These are phyloP conservation scores for Pseudopyrenochaeta lycopersici DNA, from an alignment of 2,329 filamentous ascomycete genomes.

Conservation along the genomic window DNA sequence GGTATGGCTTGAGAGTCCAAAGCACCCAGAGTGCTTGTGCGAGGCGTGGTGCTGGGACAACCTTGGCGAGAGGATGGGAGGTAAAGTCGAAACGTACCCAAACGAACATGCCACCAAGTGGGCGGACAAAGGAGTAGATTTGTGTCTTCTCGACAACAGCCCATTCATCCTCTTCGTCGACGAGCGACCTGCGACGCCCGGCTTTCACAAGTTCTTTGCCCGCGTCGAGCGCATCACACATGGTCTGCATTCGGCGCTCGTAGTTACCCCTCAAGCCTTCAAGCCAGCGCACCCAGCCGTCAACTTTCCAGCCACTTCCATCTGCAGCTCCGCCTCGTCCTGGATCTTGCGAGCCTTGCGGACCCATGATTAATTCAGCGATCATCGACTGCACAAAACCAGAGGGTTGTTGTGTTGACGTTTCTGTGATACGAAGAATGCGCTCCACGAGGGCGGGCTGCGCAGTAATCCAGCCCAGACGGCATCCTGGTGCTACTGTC, in stretches of 20 bases:
- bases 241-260: constrained; percentile 81
- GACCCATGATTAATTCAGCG: constrained; percentile 78
- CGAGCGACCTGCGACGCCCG: constrained; percentile 54
- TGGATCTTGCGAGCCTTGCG: constrained; percentile 64
- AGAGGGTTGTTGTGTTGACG: constrained; percentile 81
- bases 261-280: constrained; percentile 84
- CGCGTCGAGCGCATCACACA: constrained; percentile 78
- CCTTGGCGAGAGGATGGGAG: constrained; percentile 72
- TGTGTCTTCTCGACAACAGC: constrained; percentile 76
- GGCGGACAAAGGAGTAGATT: constrained; percentile 80
- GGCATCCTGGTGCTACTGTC: constrained; percentile 87
- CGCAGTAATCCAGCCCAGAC: constrained; percentile 89
- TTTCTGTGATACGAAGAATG: constrained; percentile 77
- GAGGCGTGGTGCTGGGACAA: constrained; percentile 65
- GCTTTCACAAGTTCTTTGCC: constrained; percentile 72
- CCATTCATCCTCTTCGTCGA: constrained; percentile 67
- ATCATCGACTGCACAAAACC: constrained; percentile 90
- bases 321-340: constrained; percentile 57
- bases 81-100: constrained; percentile 80
- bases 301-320: constrained; percentile 76
- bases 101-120: constrained; percentile 89
- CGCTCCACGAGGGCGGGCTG: constrained; percentile 82
- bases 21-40: constrained; percentile 74
- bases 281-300: constrained; percentile 92
- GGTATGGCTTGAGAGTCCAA: constrained; percentile 73